A percentile compares a stretch with the other conserved stretches of the same genome.
Evolutionary conservation across 106 monocot genomes (phyloP).

Genomic region (Agapanthus africanus): DNA sequence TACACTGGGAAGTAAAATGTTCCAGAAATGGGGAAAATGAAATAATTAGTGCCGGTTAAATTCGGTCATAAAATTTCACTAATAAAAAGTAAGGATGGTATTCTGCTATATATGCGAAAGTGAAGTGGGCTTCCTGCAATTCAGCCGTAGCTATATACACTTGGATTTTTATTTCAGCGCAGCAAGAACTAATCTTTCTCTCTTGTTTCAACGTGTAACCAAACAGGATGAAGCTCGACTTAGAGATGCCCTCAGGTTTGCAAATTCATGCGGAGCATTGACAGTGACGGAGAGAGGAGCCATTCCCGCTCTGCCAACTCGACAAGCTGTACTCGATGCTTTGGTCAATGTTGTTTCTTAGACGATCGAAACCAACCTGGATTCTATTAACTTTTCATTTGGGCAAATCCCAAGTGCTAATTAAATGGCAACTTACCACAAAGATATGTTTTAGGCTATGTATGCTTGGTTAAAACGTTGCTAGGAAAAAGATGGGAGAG

Average conservation of each 20-base stretch:
- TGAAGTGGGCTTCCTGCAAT: too few species aligned
- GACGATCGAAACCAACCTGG: too few species aligned
- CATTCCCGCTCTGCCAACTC: conserved; percentile 57
- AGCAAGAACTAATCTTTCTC: neutral
- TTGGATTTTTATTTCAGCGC: too few species aligned
- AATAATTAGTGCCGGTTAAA: too few species aligned
- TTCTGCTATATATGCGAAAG: too few species aligned
- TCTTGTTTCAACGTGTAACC: neutral
- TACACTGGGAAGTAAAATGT: too few species aligned
- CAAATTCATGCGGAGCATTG: conserved; percentile 57
- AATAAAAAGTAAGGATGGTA: too few species aligned
- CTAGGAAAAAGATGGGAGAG: neutral
- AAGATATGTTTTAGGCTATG: neutral
- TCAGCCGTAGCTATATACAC: too few species aligned
- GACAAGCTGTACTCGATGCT: conserved; percentile 37
- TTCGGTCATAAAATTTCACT: too few species aligned
- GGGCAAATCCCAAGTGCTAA: neutral
- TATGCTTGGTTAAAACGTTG: neutral
- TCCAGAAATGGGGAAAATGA: too few species aligned
- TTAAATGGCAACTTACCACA: neutral
- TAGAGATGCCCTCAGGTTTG: conserved; percentile 49
- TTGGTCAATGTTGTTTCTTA: conserved; percentile 30
- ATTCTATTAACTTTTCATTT: too few species aligned
- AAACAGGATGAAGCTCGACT: conserved; percentile 38
- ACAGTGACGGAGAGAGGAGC: conserved; percentile 61